Evolutionary conservation across 1,139 yeast species (phyloP), one percentile per base, ranked within the genome.

Genomic region (Petasospora rhodanensis): DNA sequence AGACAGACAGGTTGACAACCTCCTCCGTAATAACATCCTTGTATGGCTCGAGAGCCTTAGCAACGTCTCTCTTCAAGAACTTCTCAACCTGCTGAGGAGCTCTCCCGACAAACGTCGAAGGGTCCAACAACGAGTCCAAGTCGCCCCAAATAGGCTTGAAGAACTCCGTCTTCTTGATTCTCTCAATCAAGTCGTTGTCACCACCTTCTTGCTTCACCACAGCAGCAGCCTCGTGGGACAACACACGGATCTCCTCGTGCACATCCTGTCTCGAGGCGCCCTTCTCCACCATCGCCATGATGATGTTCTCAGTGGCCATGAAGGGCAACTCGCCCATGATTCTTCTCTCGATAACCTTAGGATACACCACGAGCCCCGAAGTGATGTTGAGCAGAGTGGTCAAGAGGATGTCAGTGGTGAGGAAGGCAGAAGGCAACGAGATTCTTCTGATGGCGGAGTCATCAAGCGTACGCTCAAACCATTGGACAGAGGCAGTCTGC

Each of bases 161-260:
- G 69, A 87, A 91, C 41, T 73, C 70, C 40, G 89, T 86, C 29
- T 70, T 72, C 63, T 72, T 77, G 54, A 91, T 71, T 57, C 98
- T 77, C 60, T 89, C 95, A 49, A 91, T 91, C 58, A 91, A 74
- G 61, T 91, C 98, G 55, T 91, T 91, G 59, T 91, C 99, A 44
- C 97, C 97, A 64, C 99, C 99, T 66, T 91, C 83, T 62, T 89
- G 96, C 65, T 91, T 91, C 37, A 91, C 98, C 41, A 89, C 96
- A 36, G 87, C 91, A 45, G 95, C 89, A 19, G 98, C 98, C 67
- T 91, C 93, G 62, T 91, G 98, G 23, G 96, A 85, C 43, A 91
- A 73, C 25, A 91, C 98, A 65, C 99, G 80, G 62, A 91, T 89
- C 65, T 85, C 84, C 69, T 91, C 99, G 64, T 91, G 99, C 58